Conservation (phyloP, 1,284 basidiomycete genomes). For the Prillingera fragicola region DNA sequence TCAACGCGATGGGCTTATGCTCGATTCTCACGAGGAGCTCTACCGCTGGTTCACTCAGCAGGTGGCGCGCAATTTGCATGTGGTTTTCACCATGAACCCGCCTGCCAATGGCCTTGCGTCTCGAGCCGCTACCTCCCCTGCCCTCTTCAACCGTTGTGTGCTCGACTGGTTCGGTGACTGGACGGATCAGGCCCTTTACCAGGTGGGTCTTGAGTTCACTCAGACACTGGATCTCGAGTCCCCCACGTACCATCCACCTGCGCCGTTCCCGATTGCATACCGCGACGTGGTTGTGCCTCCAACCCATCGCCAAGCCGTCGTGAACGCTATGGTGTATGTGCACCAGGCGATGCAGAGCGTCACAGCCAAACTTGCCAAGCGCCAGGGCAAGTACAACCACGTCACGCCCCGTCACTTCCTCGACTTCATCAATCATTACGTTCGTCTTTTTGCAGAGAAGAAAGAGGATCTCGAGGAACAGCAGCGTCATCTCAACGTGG, state of each 20-base stretch:
- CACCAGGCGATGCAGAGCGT: constrained; percentile 86
- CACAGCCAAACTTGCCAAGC: constrained; percentile 79
- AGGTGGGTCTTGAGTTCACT: constrained; percentile 93
- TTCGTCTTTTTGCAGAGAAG: constrained; percentile 93
- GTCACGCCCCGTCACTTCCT: constrained; percentile 98
- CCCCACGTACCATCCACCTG: constrained; percentile 67
- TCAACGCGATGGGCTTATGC: constrained; percentile 93
- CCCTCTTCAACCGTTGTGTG: constrained; percentile 95
- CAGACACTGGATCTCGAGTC: constrained; percentile 83
- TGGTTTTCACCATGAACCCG: constrained; percentile 99
- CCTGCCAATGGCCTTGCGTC: constrained; percentile 92
- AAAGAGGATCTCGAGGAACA: constrained; percentile 98
- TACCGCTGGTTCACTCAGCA: constrained; percentile 97
- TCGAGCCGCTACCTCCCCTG: constrained; percentile 93
- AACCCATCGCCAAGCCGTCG: constrained; percentile 65
- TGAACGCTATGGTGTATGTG: constrained; percentile 89
- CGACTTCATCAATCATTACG: constrained; percentile 98
- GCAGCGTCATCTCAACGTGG: constrained; percentile 96
- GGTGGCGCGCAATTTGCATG: constrained; percentile 92
- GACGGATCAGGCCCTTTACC: constrained; percentile 95
- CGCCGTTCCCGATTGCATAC: constrained; percentile 81
- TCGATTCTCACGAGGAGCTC: constrained; percentile 94
- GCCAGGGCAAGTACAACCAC: constrained; percentile 90
- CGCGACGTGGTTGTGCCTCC: constrained; percentile 75
- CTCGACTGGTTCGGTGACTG: constrained; percentile 98